Conservation (phyloP, 2,329 filamentous ascomycete genomes). For the Diaporthe destruens region DNA sequence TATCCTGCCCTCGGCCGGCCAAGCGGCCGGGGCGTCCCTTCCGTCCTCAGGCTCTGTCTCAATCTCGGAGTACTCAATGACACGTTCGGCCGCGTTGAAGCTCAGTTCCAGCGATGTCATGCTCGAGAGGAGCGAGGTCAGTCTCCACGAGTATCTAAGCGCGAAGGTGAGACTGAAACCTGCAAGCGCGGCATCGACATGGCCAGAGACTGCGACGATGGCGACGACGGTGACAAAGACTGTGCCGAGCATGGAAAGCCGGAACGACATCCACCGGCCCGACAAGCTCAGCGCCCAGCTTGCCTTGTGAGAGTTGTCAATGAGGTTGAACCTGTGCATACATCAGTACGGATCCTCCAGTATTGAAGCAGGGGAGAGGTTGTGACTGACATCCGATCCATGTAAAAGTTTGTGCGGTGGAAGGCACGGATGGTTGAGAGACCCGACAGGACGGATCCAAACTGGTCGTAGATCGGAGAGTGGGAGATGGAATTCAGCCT, state of each 20-base stretch:
- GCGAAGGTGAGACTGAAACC: conserved; percentile 58
- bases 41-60: conserved; percentile 54
- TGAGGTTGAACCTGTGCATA: conserved; percentile 45
- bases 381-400: conserved; percentile 48
- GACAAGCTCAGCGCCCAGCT: conserved; percentile 51
- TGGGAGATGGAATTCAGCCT: conserved; percentile 57
- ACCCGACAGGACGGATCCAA: conserved; percentile 55
- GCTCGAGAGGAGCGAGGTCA: conserved; percentile 52
- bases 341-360: conserved; percentile 1
- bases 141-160: conserved; percentile 52
- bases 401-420: conserved; percentile 52
- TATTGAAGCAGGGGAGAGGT: not conserved
- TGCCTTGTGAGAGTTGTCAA: conserved; percentile 51
- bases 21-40: conserved; percentile 52
- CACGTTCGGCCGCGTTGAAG: conserved; percentile 59
- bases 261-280: conserved; percentile 54
- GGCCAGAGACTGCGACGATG: conserved; percentile 50
- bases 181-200: conserved; percentile 54
- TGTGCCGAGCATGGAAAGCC: conserved; percentile 55
- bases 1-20: conserved; percentile 57
- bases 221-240: conserved; percentile 54
- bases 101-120: conserved; percentile 55
- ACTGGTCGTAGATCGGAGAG: conserved; percentile 58
- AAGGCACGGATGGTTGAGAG: conserved; percentile 58
- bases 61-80: conserved; percentile 58